Conservation (phyloP, 2,329 filamentous ascomycete genomes). For the Fusarium sp. region DNA sequence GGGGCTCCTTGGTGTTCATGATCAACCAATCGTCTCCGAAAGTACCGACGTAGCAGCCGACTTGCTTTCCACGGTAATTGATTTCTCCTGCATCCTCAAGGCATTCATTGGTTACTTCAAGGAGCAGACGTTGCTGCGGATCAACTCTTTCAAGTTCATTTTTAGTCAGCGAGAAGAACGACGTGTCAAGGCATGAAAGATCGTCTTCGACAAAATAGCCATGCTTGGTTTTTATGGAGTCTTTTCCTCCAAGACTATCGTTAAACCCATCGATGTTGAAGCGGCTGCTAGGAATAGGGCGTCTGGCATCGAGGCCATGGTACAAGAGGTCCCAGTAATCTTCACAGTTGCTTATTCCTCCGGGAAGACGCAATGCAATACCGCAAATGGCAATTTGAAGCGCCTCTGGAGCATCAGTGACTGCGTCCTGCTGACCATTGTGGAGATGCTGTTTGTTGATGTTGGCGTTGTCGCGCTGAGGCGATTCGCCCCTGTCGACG, state of each 20-base stretch:
- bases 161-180: conserved; percentile 3
- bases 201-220: conserved; percentile 12
- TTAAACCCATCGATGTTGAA: conserved; percentile 11
- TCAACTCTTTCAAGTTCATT: conserved; percentile 1
- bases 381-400: neutral
- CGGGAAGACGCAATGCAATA: conserved; percentile 2
- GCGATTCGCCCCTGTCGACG: neutral
- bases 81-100: conserved; percentile 10
- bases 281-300: neutral
- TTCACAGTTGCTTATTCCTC: conserved; percentile 3
- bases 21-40: conserved; percentile 10
- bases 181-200: conserved; percentile 1
- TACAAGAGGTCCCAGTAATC: conserved; percentile 3
- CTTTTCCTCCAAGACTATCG: neutral
- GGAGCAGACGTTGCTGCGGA: conserved; percentile 6
- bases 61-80: neutral
- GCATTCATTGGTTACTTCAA: neutral
- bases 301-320: neutral
- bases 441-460: neutral
- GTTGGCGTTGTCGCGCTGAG: neutral
- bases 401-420: neutral
- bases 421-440: neutral
- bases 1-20: neutral
- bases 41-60: conserved; percentile 10
- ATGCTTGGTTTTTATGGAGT: neutral